These are phyloP conservation scores for Tubosaeta sp. DNA, from an alignment of 768 basidiomycete genomes.

Conservation along the genomic window DNA sequence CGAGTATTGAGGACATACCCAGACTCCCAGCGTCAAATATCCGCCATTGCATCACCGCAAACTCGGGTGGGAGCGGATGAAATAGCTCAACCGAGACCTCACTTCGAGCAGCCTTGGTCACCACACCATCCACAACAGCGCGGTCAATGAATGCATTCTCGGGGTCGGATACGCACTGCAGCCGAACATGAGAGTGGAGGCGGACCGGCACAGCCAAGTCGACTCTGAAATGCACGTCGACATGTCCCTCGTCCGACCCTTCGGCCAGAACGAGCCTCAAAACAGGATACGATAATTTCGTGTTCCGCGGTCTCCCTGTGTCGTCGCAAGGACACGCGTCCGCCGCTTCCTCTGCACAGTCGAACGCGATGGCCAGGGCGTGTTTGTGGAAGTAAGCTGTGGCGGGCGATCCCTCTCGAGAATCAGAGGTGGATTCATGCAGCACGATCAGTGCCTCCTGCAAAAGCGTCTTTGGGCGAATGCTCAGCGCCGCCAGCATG, in stretches of 20 bases:
- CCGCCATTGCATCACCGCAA: constrained; percentile 57
- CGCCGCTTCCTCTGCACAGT: constrained; percentile 62
- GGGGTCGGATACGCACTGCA: constrained; percentile 54
- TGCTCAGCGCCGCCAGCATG: constrained; percentile 46
- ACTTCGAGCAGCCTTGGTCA: constrained; percentile 48
- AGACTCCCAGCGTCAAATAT: constrained; percentile 60
- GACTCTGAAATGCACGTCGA: constrained; percentile 52
- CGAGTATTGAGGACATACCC: constrained; percentile 40
- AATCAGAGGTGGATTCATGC: constrained; percentile 40
- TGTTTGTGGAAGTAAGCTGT: constrained; percentile 50
- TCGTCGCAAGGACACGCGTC: constrained; percentile 67
- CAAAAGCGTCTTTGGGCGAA: constrained; percentile 47
- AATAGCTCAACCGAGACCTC: constrained; percentile 51
- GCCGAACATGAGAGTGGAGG: constrained; percentile 62
- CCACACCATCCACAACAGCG: constrained; percentile 55
- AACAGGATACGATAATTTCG: constrained; percentile 37
- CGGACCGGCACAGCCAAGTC: constrained; percentile 48
- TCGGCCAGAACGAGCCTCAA: constrained; percentile 20
- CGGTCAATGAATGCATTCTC: constrained; percentile 45
- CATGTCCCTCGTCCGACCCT: constrained; percentile 28
- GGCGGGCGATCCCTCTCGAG: constrained; percentile 20
- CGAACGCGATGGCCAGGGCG: constrained; percentile 54
- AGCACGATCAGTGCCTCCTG: constrained; percentile 62
- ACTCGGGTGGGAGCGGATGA: constrained; percentile 60
- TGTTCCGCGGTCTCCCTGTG: constrained; percentile 45